Base-by-base conservation (phyloP, 768 basidiomycete genomes). In the Lepiota subincarnata region DNA sequence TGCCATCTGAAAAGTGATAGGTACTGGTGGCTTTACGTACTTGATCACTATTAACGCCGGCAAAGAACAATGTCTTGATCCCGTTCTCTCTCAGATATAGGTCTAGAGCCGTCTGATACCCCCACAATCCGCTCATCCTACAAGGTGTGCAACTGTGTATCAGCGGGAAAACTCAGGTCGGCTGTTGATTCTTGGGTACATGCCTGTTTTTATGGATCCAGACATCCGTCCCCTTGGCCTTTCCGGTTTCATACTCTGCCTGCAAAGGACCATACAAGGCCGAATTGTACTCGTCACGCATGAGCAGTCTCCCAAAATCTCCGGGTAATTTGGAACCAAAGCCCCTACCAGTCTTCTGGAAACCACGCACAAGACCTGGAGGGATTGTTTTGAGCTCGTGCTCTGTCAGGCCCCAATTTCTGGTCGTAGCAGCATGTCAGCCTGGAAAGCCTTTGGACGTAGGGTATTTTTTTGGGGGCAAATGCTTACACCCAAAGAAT, bases 151-250 rank as follows among this genome's bases (percentile, higher is more conserved):
- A 31, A n/a, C n/a, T n/a, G n/a, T n/a, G 22, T 5, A 37, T 28
- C 6, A n/a, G 39, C 50, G 12, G 37, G 28, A 11, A 52, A 24
- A 2, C 5, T 5, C 28, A 28, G 34, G 24, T 28, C 10, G 14
- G 31, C 14, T 44, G 14, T 35, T 34, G 6, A 13, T 38, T 24
- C 24, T 24, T 22, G 34, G 40, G 19, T 34, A 55, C 53, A 34
- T 51, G 81, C 83, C 84, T 69, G 65, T 86, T 87, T 66, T 86
- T 87, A 64, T 86, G 80, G 47, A 87, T 81, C 84, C 84, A 86
- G 56, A 84, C 74, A 64, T 87, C 84, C 8, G 81, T 83, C 0
- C 83, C 83, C 5, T 64, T 68, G 11, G 75, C 67, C 55, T 73
- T 67, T 14, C 84, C 84, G 46, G 76, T 70, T 49, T 78, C 42